Evolutionary conservation across 2,329 filamentous ascomycete species (phyloP).

Genomic region (Pseudogymnoascus sp.): DNA sequence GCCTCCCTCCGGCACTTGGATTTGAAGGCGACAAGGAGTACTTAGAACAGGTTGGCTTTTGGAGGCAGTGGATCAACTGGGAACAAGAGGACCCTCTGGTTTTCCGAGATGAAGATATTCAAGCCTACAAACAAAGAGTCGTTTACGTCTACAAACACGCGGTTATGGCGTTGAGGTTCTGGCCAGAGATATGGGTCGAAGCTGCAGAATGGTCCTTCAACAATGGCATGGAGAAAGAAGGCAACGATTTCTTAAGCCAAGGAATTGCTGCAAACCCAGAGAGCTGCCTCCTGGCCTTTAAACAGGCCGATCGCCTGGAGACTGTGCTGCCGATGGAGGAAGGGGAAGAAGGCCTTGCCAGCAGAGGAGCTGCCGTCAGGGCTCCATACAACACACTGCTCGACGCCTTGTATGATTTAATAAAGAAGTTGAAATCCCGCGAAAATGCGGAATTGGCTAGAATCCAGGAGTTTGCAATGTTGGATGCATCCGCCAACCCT

Average conservation of each 20-base stretch:
- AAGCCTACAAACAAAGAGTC: slow-evolving; percentile 68
- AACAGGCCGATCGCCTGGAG: slow-evolving; percentile 82
- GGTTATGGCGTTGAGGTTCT: slow-evolving; percentile 86
- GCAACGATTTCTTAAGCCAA: slow-evolving; percentile 65
- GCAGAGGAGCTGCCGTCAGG: slow-evolving; percentile 56
- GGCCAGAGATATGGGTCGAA: slow-evolving; percentile 93
- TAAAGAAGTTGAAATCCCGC: slow-evolving; percentile 61
- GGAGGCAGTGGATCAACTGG: slow-evolving; percentile 93
- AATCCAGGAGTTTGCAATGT: slow-evolving; percentile 41
- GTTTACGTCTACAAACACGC: slow-evolving; percentile 91
- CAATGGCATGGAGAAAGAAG: slow-evolving; percentile 61
- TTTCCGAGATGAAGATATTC: slow-evolving; percentile 70
- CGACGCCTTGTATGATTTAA: slow-evolving; percentile 79
- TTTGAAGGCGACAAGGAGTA: slow-evolving; percentile 85
- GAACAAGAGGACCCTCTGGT: slow-evolving; percentile 90
- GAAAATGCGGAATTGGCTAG: slow-evolving; percentile 51
- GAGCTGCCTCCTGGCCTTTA: slow-evolving; percentile 82
- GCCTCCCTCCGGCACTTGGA: slow-evolving; percentile 72
- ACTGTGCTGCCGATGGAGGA: slow-evolving; percentile 69
- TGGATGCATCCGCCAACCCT: slow-evolving; percentile 29
- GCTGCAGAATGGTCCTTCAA: slow-evolving; percentile 87
- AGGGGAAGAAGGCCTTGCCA: slow-evolving; percentile 56
- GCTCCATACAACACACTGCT: slow-evolving; percentile 78
- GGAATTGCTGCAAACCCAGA: slow-evolving; percentile 88
- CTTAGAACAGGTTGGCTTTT: slow-evolving; percentile 72